Conservation (phyloP, 768 basidiomycete genomes). For the Russula earlei region DNA sequence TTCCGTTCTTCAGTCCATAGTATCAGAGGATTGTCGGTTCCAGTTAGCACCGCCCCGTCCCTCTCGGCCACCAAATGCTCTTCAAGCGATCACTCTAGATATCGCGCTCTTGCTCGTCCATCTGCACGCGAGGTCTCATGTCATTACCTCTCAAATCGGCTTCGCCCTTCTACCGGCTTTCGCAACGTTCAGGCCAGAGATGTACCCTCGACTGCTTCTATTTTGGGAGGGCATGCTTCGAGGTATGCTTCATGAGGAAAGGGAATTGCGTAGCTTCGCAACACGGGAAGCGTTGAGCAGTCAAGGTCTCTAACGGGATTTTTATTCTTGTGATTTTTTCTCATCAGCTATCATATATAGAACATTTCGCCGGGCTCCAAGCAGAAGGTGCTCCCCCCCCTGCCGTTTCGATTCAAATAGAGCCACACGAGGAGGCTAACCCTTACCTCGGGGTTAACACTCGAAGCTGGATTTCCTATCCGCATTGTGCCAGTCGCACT, state of each 20-base stretch:
- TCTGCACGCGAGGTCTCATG: slow-evolving; percentile 41
- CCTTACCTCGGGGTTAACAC: slow-evolving; percentile 13
- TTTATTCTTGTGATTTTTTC: not conserved
- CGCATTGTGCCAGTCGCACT: slow-evolving; percentile 6
- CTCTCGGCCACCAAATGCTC: slow-evolving; percentile 57
- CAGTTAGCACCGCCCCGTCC: slow-evolving; percentile 50
- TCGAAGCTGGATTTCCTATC: slow-evolving; percentile 20
- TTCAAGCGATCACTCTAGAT: slow-evolving; percentile 67
- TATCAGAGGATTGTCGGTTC: slow-evolving; percentile 66
- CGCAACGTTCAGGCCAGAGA: slow-evolving; percentile 50
- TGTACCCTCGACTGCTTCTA: slow-evolving; percentile 51
- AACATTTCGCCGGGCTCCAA: not conserved
- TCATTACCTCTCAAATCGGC: slow-evolving; percentile 48
- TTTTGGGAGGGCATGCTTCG: slow-evolving; percentile 63
- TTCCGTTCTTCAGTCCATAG: slow-evolving; percentile 49
- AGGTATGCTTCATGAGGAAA: slow-evolving; percentile 41
- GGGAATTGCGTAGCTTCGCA: slow-evolving; percentile 22
- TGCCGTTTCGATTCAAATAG: slow-evolving; percentile 21
- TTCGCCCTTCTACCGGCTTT: slow-evolving; percentile 70
- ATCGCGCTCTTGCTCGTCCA: slow-evolving; percentile 59
- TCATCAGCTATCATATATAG: not conserved
- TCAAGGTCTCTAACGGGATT: slow-evolving; percentile 1
- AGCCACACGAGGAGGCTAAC: slow-evolving; percentile 7
- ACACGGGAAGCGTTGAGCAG: not conserved
- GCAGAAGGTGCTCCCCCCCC: not conserved